Conservation (phyloP, 139 green algal species). For the Chlorella sp. region DNA sequence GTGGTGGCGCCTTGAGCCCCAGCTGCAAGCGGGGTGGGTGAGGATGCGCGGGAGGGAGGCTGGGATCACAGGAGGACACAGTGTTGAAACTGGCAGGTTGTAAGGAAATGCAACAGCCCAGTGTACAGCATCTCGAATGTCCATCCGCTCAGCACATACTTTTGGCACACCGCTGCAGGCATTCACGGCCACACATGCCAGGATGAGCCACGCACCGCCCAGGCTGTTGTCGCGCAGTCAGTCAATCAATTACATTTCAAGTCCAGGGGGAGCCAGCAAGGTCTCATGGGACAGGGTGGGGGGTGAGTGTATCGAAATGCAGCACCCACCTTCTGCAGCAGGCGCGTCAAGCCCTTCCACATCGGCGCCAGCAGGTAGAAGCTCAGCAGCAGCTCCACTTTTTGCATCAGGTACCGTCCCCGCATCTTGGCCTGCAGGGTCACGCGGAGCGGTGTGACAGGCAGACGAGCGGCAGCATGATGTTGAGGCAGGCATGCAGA, state of each 20-base stretch:
- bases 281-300: too few species aligned
- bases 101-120: not conserved
- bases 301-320: too few species aligned
- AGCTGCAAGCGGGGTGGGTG: not conserved
- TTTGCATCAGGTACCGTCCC: constrained; percentile 4
- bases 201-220: not conserved
- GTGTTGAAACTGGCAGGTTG: not conserved
- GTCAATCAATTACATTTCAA: too few species aligned
- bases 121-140: too few species aligned
- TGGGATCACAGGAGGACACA: not conserved
- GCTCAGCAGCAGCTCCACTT: constrained; percentile 10
- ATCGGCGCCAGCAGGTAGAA: constrained; percentile 8
- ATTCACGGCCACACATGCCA: not conserved
- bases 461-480: not conserved
- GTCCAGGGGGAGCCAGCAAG: too few species aligned
- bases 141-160: too few species aligned
- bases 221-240: not conserved
- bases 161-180: too few species aligned
- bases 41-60: too few species aligned
- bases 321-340: not conserved
- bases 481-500: not conserved
- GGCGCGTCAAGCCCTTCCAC: not conserved
- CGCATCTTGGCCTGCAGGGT: not conserved
- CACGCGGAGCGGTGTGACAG: not conserved
- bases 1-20: not conserved